Evolutionary conservation across 192 early-diverging fungal genomes (phyloP).

Genomic region (Backusella liffmaniae): DNA sequence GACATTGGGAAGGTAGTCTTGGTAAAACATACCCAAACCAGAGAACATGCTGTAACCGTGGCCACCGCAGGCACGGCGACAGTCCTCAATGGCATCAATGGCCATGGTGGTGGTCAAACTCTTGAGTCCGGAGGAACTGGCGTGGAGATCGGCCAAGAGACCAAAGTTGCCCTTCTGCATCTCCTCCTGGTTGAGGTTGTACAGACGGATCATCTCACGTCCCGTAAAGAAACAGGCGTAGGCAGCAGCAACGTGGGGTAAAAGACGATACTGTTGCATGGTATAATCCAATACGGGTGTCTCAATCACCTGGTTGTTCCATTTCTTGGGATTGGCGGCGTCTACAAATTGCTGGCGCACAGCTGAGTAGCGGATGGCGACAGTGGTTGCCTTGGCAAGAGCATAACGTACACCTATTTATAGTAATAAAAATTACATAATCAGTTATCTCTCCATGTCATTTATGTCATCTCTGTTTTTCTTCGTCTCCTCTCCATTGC

Average conservation of each 20-base stretch:
- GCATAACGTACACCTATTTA: constrained; percentile 43
- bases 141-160: constrained; percentile 73
- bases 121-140: constrained; percentile 73
- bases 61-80: constrained; percentile 73
- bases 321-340: constrained; percentile 49
- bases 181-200: constrained; percentile 57
- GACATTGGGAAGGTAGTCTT: constrained; percentile 70
- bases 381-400: constrained; percentile 68
- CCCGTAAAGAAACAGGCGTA: constrained; percentile 75
- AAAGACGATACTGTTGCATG: constrained; percentile 75
- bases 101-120: constrained; percentile 68
- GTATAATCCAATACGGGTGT: constrained; percentile 76
- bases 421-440: background rate
- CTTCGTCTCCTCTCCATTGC: too few relatives aligned
- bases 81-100: constrained; percentile 70
- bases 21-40: constrained; percentile 65
- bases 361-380: constrained; percentile 70
- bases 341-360: constrained; percentile 73
- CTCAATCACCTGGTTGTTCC: constrained; percentile 50
- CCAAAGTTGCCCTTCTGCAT: constrained; percentile 60
- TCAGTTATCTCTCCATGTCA: background rate
- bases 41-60: constrained; percentile 77
- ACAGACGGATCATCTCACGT: constrained; percentile 60
- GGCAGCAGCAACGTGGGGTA: constrained; percentile 68
- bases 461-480: background rate